phyloP scores from a whole-genome alignment of 225 moss, liverwort and hornwort species.

The Marchantia paleacea region DNA sequence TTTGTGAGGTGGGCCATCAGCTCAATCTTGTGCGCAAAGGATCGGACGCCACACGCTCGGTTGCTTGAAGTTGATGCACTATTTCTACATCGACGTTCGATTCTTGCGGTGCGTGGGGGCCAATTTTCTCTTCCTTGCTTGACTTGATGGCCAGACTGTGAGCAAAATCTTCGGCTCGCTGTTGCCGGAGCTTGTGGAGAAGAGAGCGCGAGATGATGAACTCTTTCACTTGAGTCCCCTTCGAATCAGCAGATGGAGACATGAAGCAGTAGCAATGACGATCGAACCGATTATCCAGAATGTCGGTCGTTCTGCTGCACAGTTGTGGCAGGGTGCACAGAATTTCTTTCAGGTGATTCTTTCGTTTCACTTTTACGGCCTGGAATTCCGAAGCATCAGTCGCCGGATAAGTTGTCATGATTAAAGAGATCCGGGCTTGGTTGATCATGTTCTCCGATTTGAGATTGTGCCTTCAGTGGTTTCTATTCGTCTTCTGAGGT shows the following conservation, averaged over 20 bases:
- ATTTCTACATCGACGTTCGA: background rate
- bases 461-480: no score
- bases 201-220: background rate
- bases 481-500: no score
- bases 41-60: background rate
- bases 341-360: conserved; percentile 29
- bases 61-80: background rate
- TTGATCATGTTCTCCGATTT: background rate
- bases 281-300: conserved; percentile 23
- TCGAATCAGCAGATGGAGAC: background rate
- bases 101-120: background rate
- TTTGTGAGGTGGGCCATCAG: no score
- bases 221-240: background rate
- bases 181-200: background rate
- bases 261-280: conserved; percentile 27
- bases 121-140: background rate
- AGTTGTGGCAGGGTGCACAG: conserved; percentile 31
- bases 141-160: background rate
- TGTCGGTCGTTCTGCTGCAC: conserved; percentile 26
- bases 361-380: background rate
- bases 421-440: no score
- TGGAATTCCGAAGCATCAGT: background rate
- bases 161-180: background rate
- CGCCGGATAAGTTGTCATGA: background rate
- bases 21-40: background rate